These are phyloP conservation scores for Hemileccinum hortonii DNA, from an alignment of 1,284 basidiomycete genomes.

Conservation along the genomic window DNA sequence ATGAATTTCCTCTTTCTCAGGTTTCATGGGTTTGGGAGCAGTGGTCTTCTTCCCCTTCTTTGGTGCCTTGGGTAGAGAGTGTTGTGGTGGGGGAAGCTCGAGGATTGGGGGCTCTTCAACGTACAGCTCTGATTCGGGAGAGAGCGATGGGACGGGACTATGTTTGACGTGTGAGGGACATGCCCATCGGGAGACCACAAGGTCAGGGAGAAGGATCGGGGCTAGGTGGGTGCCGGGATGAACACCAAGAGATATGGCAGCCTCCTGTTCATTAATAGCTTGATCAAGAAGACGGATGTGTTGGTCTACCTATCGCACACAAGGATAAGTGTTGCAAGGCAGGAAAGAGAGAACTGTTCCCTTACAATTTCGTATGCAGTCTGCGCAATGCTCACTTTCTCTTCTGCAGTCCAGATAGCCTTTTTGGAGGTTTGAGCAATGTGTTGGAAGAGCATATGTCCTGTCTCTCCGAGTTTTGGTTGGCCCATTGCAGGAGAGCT, in stretches of 20 bases:
- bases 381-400: conserved; percentile 72
- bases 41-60: conserved; percentile 23
- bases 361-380: conserved; percentile 66
- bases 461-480: conserved; percentile 31
- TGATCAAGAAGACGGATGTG: conserved; percentile 73
- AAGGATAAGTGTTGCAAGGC: conserved; percentile 3
- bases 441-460: conserved; percentile 52
- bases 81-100: conserved; percentile 9
- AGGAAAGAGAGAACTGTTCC: conserved; percentile 4
- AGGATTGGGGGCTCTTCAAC: conserved; percentile 21
- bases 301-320: conserved; percentile 52
- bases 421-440: conserved; percentile 63
- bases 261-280: conserved; percentile 71
- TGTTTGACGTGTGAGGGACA: conserved; percentile 43
- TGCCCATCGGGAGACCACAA: conserved; percentile 52
- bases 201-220: conserved; percentile 57
- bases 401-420: conserved; percentile 59
- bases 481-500: conserved; percentile 1
- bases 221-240: conserved; percentile 54
- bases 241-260: conserved; percentile 52
- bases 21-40: conserved; percentile 16
- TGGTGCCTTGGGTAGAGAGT: conserved; percentile 16
- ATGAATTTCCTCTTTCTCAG: conserved; percentile 22
- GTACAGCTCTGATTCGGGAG: conserved; percentile 24
- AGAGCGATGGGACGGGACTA: conserved; percentile 43